Percentiles rank a stretch among this genome's conserved stretches.
Conservation (phyloP, 1,284 basidiomycete genomes). For the Boletus sp. region DNA sequence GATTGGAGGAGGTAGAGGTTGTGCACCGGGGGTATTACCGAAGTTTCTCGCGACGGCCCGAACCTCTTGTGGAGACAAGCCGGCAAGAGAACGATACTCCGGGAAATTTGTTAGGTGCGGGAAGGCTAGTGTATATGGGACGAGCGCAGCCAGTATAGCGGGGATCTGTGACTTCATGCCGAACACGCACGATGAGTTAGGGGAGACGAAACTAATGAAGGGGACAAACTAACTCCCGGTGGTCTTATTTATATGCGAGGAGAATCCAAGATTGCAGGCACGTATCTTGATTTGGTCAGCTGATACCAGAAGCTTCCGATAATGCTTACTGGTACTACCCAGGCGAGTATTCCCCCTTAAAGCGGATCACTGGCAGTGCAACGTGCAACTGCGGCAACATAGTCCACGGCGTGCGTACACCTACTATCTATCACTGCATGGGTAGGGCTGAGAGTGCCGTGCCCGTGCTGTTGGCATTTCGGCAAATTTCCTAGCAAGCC, state of each 20-base stretch:
- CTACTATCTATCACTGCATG: too few relatives aligned
- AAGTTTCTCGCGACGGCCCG: background rate
- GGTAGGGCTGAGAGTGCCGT: background rate
- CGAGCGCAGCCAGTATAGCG: background rate
- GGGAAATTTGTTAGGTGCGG: constrained; percentile 17
- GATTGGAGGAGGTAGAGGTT: background rate
- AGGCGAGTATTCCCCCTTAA: background rate
- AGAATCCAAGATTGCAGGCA: background rate
- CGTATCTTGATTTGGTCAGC: too few relatives aligned
- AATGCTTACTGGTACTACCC: background rate
- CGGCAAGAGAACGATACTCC: constrained; percentile 18
- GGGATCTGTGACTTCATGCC: constrained; percentile 12
- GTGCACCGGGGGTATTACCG: background rate
- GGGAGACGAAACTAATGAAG: background rate
- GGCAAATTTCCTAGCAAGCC: background rate
- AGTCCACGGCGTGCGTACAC: background rate
- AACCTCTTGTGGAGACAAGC: constrained; percentile 14
- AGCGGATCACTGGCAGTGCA: background rate
- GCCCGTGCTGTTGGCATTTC: background rate
- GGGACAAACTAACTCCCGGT: background rate
- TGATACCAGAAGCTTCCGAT: background rate
- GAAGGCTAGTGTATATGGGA: constrained; percentile 13
- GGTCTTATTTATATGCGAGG: constrained; percentile 1
- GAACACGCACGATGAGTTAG: background rate
- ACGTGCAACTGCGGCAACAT: background rate